Evolutionary conservation across 257 asterid genomes (phyloP).

Genomic region (Apocynum venetum): DNA sequence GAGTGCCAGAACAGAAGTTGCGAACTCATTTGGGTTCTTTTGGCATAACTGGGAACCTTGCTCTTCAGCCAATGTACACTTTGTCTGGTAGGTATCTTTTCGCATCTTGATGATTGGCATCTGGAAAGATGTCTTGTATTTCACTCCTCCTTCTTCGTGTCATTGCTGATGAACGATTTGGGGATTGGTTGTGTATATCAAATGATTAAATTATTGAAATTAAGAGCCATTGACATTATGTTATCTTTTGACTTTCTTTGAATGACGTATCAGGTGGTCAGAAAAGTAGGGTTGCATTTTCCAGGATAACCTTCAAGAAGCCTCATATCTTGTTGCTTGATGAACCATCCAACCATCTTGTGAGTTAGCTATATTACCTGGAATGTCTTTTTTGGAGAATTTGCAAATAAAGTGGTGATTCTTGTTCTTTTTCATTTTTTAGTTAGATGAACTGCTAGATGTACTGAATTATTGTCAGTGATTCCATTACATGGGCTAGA

Average conservation of each 20-base stretch:
- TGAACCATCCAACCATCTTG: constrained; percentile 98
- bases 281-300: constrained; percentile 97
- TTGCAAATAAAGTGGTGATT: background rate
- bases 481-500: background rate
- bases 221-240: constrained; percentile 5
- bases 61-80: constrained; percentile 98
- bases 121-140: background rate
- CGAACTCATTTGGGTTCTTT: constrained; percentile 93
- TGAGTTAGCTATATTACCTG: constrained; percentile 32
- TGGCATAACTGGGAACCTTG: constrained; percentile 96
- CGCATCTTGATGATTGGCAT: background rate
- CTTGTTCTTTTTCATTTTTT: background rate
- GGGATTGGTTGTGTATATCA: background rate
- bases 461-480: background rate
- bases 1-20: constrained; percentile 93
- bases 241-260: constrained; percentile 3
- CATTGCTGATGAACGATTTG: background rate
- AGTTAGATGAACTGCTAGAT: background rate
- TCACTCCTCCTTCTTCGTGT: background rate
- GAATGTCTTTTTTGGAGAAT: background rate
- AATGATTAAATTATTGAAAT: background rate
- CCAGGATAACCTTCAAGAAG: constrained; percentile 95
- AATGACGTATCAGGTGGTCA: constrained; percentile 76
- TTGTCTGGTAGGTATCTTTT: constrained; percentile 58
- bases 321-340: constrained; percentile 96